Percentiles rank a stretch among this genome's conserved stretches.
phyloP scores from a whole-genome alignment of 2,329 filamentous ascomycete genomes.

The Fusarium sp. region DNA sequence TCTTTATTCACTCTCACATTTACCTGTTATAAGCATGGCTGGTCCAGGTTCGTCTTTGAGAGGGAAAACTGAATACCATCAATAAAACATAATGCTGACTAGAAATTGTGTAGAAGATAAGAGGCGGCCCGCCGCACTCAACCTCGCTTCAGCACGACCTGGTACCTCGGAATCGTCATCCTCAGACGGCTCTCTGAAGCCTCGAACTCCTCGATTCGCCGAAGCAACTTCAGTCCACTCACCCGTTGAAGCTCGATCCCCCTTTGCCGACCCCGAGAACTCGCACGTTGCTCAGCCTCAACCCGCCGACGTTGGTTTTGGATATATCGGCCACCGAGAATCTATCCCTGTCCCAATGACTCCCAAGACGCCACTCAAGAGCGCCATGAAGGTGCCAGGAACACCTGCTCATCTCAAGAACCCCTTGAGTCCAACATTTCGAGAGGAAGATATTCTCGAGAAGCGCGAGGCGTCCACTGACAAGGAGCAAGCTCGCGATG shows the following conservation, averaged over 20 bases:
- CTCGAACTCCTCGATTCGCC: conserved; percentile 82
- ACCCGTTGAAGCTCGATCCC: conserved; percentile 72
- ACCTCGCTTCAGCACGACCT: conserved; percentile 63
- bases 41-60: conserved; percentile 54
- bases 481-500: conserved; percentile 85
- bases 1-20: conserved; percentile 19
- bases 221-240: conserved; percentile 85
- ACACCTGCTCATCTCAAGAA: conserved; percentile 81
- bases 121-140: conserved; percentile 68
- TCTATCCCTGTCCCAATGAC: conserved; percentile 73
- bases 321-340: conserved; percentile 79
- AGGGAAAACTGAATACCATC: not conserved
- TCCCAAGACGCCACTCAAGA: conserved; percentile 86
- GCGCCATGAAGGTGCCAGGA: conserved; percentile 88
- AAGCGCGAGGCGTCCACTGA: conserved; percentile 85
- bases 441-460: conserved; percentile 87
- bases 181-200: conserved; percentile 71
- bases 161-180: conserved; percentile 64
- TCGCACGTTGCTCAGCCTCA: conserved; percentile 71
- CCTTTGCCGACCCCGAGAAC: conserved; percentile 71
- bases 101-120: conserved; percentile 59
- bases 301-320: conserved; percentile 90
- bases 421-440: conserved; percentile 90
- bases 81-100: conserved; percentile 42
- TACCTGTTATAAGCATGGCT: conserved; percentile 51